Evolutionary conservation across 176 grass and related monocot genomes (phyloP), one percentile per base, ranked within the genome.

Genomic region (Phoenix roebelenii): DNA sequence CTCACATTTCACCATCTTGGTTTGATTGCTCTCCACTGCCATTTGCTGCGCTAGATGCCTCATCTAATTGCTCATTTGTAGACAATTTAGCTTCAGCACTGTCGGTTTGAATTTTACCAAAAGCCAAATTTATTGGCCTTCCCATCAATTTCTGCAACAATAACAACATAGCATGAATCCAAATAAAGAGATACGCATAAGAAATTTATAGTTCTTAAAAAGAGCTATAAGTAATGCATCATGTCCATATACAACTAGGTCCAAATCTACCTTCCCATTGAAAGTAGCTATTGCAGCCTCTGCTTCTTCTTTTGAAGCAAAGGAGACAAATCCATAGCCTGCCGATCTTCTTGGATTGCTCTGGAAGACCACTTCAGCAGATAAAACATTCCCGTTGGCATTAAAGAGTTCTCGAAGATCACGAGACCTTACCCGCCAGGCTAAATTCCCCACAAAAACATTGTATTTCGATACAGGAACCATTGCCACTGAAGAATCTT

Each of bases 401-500:
- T 69, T 71, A 72, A 91, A 91, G 20, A 97, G 71, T 54, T 91
- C 87, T 52, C 76, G 81, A 55, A 97, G 78, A 72, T 97, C 80
- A 16, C 74, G 67, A 26, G 88, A 85, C 73, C 85, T 82, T n/a
- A 82, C 87, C 74, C 44, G 73, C 75, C 81, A 88, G 16, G 84
- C 67, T 61, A 97, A 75, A 88, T 91, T 97, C 53, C 93, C 93
- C 5, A 97, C 78, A 68, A 85, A 97, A 4, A 97, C 76, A 23
- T 51, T 59, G 59, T 88, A 59, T 50, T 85, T 83, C 14, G 39
- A 35, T n/a, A 49, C 49, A 23, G 73, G 55, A 16, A 23, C 49
- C n/a, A 52, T 23, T 80, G 66, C 61, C 15, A 50, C 29, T 54
- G 29, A 25, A 64, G 76, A 56, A 59, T 74, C 70, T 70, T 85